Evolutionary conservation across 129 eudicot species (phyloP), one percentile per base, ranked within the genome.

Genomic region (Daucus carota): DNA sequence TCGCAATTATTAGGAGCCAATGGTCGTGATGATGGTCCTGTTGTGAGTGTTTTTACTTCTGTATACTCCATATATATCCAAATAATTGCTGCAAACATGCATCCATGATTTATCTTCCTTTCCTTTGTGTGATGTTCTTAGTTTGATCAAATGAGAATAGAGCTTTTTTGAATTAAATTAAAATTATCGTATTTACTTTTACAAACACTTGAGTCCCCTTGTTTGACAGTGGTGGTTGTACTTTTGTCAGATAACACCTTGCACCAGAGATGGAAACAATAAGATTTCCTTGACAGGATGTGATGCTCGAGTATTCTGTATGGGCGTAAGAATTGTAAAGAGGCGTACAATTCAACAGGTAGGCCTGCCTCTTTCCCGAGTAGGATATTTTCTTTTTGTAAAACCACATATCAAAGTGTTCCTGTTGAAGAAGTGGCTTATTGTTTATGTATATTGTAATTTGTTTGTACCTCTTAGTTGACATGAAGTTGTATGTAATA

Each of bases 21-120:
- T 85, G 98, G 98, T 48, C 93, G 98, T 18, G 98, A 92, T 88
- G 96, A 92, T 82, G 98, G 98, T 32, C 89, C 93, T 75, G 76
- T 83, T 74, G 98, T 92, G 80, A 92, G 98, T 92, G 79, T 33
- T 67, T 42, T 57, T 48, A 32, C 54, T 32, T 81, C 29, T 74
- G 12, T 40, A 24, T 42, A 60, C 16, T 73, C 59, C 79, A 72
- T 36, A 31, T 47, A 41, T 68, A 38, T 31, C 32, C 66, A 41
- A 17, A 15, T 6, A 73, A 36, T 18, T 68, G 47, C 24, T 45
- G 22, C 15, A 36, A 63, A 57, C 74, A 59, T 73, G 43, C 18
- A 34, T 34, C 45, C 72, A 15, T 13, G 13, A 70, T 24, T 38
- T 38, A 22, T 28, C 14, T 34, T 17, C 59, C 45, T 12, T 50